A percentile compares a stretch with the other conserved stretches of the same genome.
These are phyloP conservation scores for Aureobasidium zeae DNA, from an alignment of 2,329 filamentous ascomycete species.

Conservation along the genomic window DNA sequence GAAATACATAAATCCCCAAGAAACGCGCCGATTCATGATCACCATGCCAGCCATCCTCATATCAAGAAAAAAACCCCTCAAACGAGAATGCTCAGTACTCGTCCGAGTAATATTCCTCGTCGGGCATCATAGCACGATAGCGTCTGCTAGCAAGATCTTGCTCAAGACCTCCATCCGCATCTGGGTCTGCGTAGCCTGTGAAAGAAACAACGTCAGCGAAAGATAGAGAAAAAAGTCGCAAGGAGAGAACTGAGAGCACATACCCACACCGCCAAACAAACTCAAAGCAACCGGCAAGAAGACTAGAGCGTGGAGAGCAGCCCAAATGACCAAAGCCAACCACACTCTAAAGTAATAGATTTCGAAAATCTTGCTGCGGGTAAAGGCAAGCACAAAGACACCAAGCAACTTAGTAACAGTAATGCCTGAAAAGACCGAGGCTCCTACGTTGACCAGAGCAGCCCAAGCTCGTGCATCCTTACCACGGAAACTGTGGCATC, in stretches of 20 bases:
- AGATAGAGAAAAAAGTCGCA: background rate
- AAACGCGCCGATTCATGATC: background rate
- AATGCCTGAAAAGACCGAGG: constrained; percentile 90
- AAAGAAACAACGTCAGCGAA: constrained; percentile 1
- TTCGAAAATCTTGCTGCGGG: constrained; percentile 95
- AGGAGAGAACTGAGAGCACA: constrained; percentile 27
- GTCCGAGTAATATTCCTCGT: constrained; percentile 70
- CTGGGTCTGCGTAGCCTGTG: constrained; percentile 73
- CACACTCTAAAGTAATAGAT: constrained; percentile 98
- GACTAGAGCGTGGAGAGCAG: constrained; percentile 76
- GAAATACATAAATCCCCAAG: background rate
- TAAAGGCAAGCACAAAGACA: constrained; percentile 87
- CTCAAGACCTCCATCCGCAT: constrained; percentile 78
- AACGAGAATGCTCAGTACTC: constrained; percentile 39
- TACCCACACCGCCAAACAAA: constrained; percentile 69
- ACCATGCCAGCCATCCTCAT: background rate
- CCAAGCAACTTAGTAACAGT: constrained; percentile 92
- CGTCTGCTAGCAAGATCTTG: constrained; percentile 74
- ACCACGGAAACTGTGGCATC: constrained; percentile 61
- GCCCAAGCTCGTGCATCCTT: constrained; percentile 85
- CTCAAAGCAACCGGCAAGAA: constrained; percentile 87
- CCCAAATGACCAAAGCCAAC: constrained; percentile 84
- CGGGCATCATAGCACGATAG: constrained; percentile 67
- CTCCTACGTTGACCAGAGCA: constrained; percentile 86
- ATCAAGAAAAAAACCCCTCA: no score